Conservation (phyloP, 352 stramenopile species). For the Globisporangium rhizosaccharum region DNA sequence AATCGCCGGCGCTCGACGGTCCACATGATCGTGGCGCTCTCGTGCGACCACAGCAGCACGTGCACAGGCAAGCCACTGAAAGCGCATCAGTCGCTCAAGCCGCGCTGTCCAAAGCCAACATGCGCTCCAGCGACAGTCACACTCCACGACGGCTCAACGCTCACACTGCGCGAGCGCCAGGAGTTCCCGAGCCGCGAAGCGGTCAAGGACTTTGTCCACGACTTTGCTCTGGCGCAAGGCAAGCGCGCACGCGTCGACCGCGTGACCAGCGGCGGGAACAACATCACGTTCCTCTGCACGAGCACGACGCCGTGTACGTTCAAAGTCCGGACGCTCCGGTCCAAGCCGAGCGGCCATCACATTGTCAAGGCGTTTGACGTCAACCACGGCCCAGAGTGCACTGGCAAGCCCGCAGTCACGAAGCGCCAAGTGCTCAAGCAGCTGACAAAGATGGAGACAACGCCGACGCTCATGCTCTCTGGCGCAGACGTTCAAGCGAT, state of each 20-base stretch:
- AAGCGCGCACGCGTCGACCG: conserved; percentile 36
- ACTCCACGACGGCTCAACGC: conserved; percentile 17
- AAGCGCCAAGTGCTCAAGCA: conserved; percentile 37
- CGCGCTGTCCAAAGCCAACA: neutral
- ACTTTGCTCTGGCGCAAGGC: conserved; percentile 42
- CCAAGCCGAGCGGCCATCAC: conserved; percentile 1
- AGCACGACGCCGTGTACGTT: conserved; percentile 39
- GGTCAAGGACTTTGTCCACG: conserved; percentile 39
- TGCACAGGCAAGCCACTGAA: conserved; percentile 25
- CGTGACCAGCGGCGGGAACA: conserved; percentile 37
- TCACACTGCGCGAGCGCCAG: conserved; percentile 30
- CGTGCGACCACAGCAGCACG: conserved; percentile 20
- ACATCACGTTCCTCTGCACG: conserved; percentile 43
- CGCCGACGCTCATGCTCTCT: conserved; percentile 28
- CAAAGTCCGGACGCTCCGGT: conserved; percentile 23
- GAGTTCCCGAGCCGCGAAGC: conserved; percentile 28
- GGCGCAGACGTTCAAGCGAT: conserved; percentile 26
- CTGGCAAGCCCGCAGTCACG: conserved; percentile 28
- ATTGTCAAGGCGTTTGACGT: conserved; percentile 29
- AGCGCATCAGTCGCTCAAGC: no score
- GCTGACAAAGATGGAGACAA: conserved; percentile 21
- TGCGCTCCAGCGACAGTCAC: conserved; percentile 1
- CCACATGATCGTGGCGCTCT: conserved; percentile 17
- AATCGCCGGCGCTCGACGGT: conserved; percentile 4
- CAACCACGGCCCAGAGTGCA: conserved; percentile 27